Base-by-base conservation (phyloP, 257 asterid genomes). In the Ocimum tenuiflorum region DNA sequence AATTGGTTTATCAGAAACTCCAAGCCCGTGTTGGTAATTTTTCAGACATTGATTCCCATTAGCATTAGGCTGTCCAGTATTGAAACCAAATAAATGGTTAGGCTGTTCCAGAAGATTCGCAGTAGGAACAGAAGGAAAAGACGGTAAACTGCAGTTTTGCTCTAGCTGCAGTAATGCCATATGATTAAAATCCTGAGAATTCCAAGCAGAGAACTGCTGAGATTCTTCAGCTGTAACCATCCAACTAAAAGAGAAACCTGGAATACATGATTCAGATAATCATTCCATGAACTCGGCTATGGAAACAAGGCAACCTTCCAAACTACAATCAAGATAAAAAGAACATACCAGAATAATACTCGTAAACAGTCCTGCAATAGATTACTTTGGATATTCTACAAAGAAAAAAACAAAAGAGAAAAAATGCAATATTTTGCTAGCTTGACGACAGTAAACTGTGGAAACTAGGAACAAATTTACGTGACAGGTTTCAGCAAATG, bases 401-500 rank as follows among this genome's bases (percentile, higher is more conserved):
- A 19, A 57, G 64, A 68, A 75, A 36, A 36, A 7, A 41, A 41
- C 1, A 12, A 41, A 41, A 15, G 12, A 72, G 80, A 75, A 54
- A 69, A 19, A 70, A 72, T 55, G 64, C 67, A 65, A 63, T 73
- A 72, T 69, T 54, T 51, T 67, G 78, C 83, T 78, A 76, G 85
- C 80, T 83, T 75, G 83, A 73, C 66, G 42, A 62, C 63, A 14
- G 82, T 36, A 75, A 70, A 72, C 38, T 42, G 24, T 65, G 82
- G 42, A 75, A 70, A 72, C 38, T 42, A 23, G 68, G 71, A 67
- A 77, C 48, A 60, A 72, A 63, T 70, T 88, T 89, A 89, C 94
- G 94, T 89, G 22, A 89, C 96, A 53, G 96, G 96, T 70, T 89
- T 89, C 78, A 89, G 88, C 83, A 89, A 80, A 6, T 89, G 96